Conservation (phyloP, 2,329 filamentous ascomycete genomes). For the Talaromyces amestolkiae region DNA sequence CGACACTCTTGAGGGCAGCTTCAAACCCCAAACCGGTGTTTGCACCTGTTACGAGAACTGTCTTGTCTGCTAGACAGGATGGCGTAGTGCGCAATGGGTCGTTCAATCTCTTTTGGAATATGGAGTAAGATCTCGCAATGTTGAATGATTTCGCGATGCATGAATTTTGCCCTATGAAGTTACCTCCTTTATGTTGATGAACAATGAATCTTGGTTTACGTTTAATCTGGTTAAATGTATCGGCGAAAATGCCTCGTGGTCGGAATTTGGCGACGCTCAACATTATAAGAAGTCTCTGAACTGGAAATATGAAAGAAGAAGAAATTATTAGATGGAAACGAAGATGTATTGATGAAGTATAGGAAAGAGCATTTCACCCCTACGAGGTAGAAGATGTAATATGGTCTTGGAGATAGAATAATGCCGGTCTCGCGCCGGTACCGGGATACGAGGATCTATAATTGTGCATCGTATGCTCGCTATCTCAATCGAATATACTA, state of each 20-base stretch:
- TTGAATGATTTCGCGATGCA: background rate
- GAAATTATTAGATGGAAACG: no score
- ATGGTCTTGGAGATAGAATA: no score
- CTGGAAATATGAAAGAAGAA: no score
- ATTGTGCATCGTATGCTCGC: background rate
- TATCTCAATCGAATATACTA: background rate
- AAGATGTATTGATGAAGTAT: no score
- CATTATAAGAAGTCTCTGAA: background rate
- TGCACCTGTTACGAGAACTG: slow-evolving; percentile 46
- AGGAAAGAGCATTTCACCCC: no score
- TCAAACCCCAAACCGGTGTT: slow-evolving; percentile 49
- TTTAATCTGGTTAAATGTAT: background rate
- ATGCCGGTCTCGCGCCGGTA: background rate
- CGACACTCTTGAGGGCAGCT: slow-evolving; percentile 44
- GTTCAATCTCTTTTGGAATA: background rate
- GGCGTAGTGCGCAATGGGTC: background rate
- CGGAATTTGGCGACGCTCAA: background rate
- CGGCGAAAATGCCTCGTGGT: background rate
- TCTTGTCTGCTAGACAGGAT: slow-evolving; percentile 25
- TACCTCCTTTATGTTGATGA: no score
- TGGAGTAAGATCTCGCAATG: background rate
- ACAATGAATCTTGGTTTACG: background rate
- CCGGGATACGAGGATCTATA: background rate
- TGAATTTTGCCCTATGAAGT: no score
- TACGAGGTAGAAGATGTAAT: no score